Percentiles rank a stretch among this genome's conserved stretches.
Conservation (phyloP, 1,284 basidiomycete species). For the Ganoderma meredithae region DNA sequence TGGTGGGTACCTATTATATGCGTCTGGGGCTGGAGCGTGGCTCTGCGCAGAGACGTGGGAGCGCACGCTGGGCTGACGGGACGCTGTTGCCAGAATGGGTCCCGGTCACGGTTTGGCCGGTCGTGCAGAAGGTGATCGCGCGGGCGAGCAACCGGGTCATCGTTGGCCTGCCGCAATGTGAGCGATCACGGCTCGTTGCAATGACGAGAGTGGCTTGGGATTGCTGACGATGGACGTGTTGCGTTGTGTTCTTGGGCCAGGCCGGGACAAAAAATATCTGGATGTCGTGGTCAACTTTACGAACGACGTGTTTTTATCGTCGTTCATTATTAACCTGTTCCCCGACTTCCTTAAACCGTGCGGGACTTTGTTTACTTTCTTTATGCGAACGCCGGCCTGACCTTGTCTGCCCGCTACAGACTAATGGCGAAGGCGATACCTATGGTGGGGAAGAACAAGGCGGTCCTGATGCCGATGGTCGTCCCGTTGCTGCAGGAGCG, state of each 20-base stretch:
- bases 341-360: conserved; percentile 31
- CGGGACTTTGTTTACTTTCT: not conserved
- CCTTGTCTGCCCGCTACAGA: not conserved
- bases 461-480: conserved; percentile 26
- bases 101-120: conserved; percentile 19
- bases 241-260: conserved; percentile 16
- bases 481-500: conserved; percentile 49
- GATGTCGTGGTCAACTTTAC: conserved; percentile 32
- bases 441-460: conserved; percentile 28
- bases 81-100: conserved; percentile 23
- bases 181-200: not conserved
- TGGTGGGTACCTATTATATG: conserved; percentile 19
- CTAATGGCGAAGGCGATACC: conserved; percentile 22
- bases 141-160: conserved; percentile 32
- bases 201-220: not conserved
- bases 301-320: conserved; percentile 31
- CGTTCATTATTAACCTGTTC: conserved; percentile 33
- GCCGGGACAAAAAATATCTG: conserved; percentile 31
- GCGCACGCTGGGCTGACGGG: not conserved
- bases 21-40: not conserved
- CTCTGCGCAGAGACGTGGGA: not conserved
- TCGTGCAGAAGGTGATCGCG: conserved; percentile 30
- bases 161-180: conserved; percentile 31
- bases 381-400: not conserved
- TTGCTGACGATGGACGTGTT: not conserved